Percentiles rank a stretch among this genome's conserved stretches.
These are phyloP conservation scores for Drosera spatulata DNA, from an alignment of 179 eudicot species.

Conservation along the genomic window DNA sequence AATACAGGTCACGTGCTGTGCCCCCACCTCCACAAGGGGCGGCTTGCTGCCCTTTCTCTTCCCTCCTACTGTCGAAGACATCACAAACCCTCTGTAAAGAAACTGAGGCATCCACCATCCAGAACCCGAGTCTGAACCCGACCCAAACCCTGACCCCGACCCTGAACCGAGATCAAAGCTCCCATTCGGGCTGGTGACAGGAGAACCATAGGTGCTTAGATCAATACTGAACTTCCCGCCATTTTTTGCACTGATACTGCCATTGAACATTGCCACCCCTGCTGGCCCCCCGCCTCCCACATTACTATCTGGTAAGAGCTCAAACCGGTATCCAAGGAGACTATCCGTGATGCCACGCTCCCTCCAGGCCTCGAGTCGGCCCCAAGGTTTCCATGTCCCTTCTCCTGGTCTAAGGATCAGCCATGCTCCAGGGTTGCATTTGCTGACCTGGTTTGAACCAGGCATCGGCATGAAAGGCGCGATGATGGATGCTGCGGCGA, in stretches of 20 bases:
- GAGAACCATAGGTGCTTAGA: conserved; percentile 43
- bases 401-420: conserved; percentile 25
- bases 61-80: conserved; percentile 73
- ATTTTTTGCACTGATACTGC: conserved; percentile 27
- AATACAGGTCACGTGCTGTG: conserved; percentile 66
- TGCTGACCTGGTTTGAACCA: conserved; percentile 58
- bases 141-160: conserved; percentile 39
- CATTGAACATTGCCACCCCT: conserved; percentile 35
- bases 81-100: conserved; percentile 71
- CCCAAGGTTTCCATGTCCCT: conserved; percentile 77
- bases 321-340: conserved; percentile 44
- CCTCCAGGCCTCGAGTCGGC: conserved; percentile 67
- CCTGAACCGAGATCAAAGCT: conserved; percentile 67
- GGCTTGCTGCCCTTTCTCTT: conserved; percentile 21
- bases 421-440: conserved; percentile 78
- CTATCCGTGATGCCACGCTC: conserved; percentile 20
- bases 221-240: conserved; percentile 82
- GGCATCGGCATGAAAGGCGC: conserved; percentile 84
- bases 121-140: conserved; percentile 32
- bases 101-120: conserved; percentile 50
- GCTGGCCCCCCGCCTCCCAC: conserved; percentile 6
- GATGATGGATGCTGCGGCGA: conserved; percentile 80
- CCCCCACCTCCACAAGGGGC: conserved; percentile 75
- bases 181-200: conserved; percentile 43
- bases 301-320: conserved; percentile 42